These are phyloP conservation scores for Alternaria viburni DNA, from an alignment of 2,329 filamentous ascomycete genomes.

Conservation along the genomic window DNA sequence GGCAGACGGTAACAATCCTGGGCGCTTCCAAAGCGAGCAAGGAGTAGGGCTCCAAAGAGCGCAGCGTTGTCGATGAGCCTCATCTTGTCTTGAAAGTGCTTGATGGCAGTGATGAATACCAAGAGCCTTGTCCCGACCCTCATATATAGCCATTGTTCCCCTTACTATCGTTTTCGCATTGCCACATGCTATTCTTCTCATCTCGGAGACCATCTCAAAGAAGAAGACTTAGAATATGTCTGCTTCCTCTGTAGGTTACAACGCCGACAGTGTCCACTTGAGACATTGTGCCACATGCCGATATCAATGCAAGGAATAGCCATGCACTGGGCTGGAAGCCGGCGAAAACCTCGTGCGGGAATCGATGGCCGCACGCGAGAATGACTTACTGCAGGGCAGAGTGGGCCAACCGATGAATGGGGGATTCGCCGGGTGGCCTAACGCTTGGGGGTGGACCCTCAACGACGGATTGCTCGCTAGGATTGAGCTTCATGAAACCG, in stretches of 20 bases:
- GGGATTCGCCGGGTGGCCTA: not conserved
- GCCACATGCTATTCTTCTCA: constrained; percentile 2
- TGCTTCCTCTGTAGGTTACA: constrained; percentile 4
- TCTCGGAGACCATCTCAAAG: constrained; percentile 9
- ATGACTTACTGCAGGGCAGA: constrained; percentile 2
- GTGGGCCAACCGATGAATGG: constrained; percentile 4
- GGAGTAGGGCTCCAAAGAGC: constrained; percentile 4
- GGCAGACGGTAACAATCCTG: constrained; percentile 27
- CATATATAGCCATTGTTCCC: constrained; percentile 8
- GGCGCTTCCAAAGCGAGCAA: not conserved
- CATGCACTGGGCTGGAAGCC: constrained; percentile 7
- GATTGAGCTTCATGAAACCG: not conserved
- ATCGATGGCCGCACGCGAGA: constrained; percentile 1
- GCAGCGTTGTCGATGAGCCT: constrained; percentile 4
- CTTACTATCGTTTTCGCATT: not conserved
- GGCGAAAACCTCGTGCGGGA: not conserved
- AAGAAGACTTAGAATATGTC: not conserved
- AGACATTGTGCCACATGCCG: constrained; percentile 1
- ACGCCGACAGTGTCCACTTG: constrained; percentile 3
- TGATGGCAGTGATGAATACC: not conserved
- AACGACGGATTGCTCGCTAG: not conserved
- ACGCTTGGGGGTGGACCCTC: not conserved
- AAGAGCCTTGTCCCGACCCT: not conserved
- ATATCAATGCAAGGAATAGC: not conserved
- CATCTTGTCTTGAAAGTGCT: constrained; percentile 6